These are phyloP conservation scores for Phialophora verrucosa DNA, from an alignment of 2,329 filamentous ascomycete species.

Conservation along the genomic window DNA sequence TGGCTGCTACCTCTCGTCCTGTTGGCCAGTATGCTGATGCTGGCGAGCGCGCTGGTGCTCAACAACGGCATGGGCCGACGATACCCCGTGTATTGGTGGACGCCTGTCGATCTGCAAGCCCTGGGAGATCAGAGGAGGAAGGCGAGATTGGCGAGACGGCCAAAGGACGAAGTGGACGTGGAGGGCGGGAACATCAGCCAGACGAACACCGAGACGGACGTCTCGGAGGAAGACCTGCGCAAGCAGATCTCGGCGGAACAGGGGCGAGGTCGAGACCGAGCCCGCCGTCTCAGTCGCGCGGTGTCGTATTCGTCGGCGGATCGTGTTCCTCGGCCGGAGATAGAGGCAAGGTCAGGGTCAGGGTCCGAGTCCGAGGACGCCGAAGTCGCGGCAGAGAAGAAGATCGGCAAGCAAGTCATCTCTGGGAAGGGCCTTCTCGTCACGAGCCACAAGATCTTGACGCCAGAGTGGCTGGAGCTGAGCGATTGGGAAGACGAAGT, in stretches of 20 bases:
- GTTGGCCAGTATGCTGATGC: constrained; percentile 66
- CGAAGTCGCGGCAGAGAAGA: neutral
- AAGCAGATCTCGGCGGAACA: neutral
- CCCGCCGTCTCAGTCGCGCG: neutral
- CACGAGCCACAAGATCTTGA: constrained; percentile 23
- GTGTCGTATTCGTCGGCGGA: constrained; percentile 20
- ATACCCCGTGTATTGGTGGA: constrained; percentile 71
- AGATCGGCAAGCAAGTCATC: neutral
- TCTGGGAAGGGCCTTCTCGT: constrained; percentile 30
- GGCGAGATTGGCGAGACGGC: neutral
- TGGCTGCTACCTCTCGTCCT: constrained; percentile 67
- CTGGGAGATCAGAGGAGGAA: constrained; percentile 24
- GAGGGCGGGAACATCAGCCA: constrained; percentile 19
- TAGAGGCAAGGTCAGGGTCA: neutral
- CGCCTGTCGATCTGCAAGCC: constrained; percentile 36
- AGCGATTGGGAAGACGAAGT: constrained; percentile 35
- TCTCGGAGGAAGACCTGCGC: neutral
- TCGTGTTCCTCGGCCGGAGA: constrained; percentile 11
- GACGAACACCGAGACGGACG: constrained; percentile 20
- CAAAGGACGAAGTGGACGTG: constrained; percentile 3
- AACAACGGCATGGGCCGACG: constrained; percentile 70
- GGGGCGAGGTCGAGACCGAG: neutral
- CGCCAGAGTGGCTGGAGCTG: constrained; percentile 35
- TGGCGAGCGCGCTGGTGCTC: constrained; percentile 65
- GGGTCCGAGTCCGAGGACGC: neutral